phyloP scores from a whole-genome alignment of 2,329 filamentous ascomycete species.

The Cylindrodendrum hubeiense region DNA sequence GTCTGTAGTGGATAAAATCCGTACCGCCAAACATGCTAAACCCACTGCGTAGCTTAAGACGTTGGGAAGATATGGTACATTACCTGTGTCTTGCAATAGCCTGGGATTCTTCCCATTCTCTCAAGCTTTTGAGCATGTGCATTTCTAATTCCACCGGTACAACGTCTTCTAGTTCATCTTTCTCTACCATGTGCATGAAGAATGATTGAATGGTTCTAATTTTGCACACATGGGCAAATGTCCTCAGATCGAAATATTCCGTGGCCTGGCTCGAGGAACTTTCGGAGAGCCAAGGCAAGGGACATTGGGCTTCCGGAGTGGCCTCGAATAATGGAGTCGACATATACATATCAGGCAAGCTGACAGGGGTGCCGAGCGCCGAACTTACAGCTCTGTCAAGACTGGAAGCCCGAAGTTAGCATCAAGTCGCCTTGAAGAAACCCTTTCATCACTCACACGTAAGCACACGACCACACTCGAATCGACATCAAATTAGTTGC shows the following conservation, averaged over 20 bases:
- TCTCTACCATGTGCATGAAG: slow-evolving; percentile 16
- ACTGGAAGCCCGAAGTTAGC: neutral
- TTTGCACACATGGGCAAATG: slow-evolving; percentile 12
- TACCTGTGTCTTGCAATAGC: slow-evolving; percentile 4
- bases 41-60: too few species aligned
- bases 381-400: slow-evolving; percentile 8
- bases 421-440: neutral
- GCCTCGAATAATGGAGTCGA: slow-evolving; percentile 3
- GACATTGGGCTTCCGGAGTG: neutral
- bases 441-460: neutral
- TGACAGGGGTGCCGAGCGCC: slow-evolving; percentile 5
- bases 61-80: too few species aligned
- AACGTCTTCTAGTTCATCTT: slow-evolving; percentile 1
- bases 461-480: slow-evolving; percentile 10
- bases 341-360: slow-evolving; percentile 11
- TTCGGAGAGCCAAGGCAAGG: slow-evolving; percentile 1
- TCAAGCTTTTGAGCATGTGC: slow-evolving; percentile 12
- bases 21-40: too few species aligned
- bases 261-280: neutral
- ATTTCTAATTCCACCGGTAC: slow-evolving; percentile 9
- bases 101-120: slow-evolving; percentile 2
- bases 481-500: neutral
- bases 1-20: neutral
- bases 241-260: neutral
- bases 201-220: slow-evolving; percentile 6